Evolutionary conservation across 2,329 filamentous ascomycete species (phyloP), one percentile per base, ranked within the genome.

Genomic region (Nemania sp.): DNA sequence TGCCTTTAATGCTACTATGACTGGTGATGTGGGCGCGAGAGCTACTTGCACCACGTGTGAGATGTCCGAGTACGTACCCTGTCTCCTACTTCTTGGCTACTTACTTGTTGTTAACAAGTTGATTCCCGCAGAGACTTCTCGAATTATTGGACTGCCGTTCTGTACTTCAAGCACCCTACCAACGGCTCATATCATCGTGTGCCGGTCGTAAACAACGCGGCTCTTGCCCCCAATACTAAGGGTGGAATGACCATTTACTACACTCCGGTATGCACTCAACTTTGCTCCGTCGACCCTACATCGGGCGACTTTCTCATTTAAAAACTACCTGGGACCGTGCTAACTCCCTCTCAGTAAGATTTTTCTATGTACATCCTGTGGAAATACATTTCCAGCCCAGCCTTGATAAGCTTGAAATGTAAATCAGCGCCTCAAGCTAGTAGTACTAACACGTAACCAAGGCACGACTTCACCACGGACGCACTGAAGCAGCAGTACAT

Each of bases 401-500:
- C 24, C 14, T 9, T 20, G 8, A 33, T 28, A 15, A 3, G 7
- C 14, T 5, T 19, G 23, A 3, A 40, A 11, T n/a, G 23, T 30
- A 3, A 1, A 28, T 5, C 20, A 19, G n/a, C 17, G 6, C 3
- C n/a, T 22, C 11, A 4, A 37, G 15, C 17, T 22, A 7, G 5
- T 2, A 17, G 19, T 19, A 9, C 49, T 56, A 26, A 57, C 34
- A 3, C 33, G 11, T 3, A 12, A 6, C 9, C 6, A 28, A 57
- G 54, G 47, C 52, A 68, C 42, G 66, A 68, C 39, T 65, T 68
- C 53, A 45, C 28, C 23, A 59, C 54, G 8, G 62, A 69, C 24
- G 57, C 59, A 46, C 26, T 67, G 26, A 49, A 50, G 33, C 59
- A 67, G 58, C 64, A 69, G 39, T 72, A 73, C 59, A 74, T 77